phyloP scores from a whole-genome alignment of 768 basidiomycete species.

The Pleurotus cornucopiae region DNA sequence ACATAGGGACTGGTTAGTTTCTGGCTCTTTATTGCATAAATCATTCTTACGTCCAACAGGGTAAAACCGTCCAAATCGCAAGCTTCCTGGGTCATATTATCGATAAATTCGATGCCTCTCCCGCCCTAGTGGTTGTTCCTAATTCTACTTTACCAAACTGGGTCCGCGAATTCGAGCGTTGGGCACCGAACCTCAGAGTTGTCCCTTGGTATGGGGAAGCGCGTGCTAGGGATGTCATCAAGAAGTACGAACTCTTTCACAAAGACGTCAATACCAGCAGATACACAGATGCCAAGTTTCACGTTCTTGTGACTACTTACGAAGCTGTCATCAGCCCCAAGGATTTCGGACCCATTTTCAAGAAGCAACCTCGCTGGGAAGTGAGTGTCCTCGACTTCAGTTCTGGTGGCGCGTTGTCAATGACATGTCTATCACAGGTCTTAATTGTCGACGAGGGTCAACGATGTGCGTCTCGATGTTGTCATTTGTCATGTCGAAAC shows the following conservation, averaged over 20 bases:
- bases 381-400: conserved; percentile 14
- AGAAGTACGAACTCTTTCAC: conserved; percentile 78
- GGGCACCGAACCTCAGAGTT: conserved; percentile 71
- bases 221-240: conserved; percentile 75
- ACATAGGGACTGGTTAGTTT: conserved; percentile 9
- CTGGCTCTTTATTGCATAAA: not conserved
- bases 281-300: conserved; percentile 59
- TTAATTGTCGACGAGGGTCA: conserved; percentile 93
- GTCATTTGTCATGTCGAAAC: conserved; percentile 8
- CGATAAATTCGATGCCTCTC: conserved; percentile 55
- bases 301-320: conserved; percentile 92
- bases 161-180: conserved; percentile 90
- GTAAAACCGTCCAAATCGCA: conserved; percentile 90
- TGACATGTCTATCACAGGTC: conserved; percentile 27
- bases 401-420: not conserved
- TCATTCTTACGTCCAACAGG: conserved; percentile 35
- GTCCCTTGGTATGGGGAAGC: conserved; percentile 86
- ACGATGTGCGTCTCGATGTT: conserved; percentile 53
- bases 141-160: conserved; percentile 96
- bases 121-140: conserved; percentile 89
- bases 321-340: conserved; percentile 69
- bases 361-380: conserved; percentile 86
- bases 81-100: conserved; percentile 73
- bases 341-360: conserved; percentile 77
- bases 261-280: conserved; percentile 25